Percentiles rank a stretch among this genome's conserved stretches.
Conservation (phyloP, 306 rosid genomes). For the Cyamopsis tetragonoloba region DNA sequence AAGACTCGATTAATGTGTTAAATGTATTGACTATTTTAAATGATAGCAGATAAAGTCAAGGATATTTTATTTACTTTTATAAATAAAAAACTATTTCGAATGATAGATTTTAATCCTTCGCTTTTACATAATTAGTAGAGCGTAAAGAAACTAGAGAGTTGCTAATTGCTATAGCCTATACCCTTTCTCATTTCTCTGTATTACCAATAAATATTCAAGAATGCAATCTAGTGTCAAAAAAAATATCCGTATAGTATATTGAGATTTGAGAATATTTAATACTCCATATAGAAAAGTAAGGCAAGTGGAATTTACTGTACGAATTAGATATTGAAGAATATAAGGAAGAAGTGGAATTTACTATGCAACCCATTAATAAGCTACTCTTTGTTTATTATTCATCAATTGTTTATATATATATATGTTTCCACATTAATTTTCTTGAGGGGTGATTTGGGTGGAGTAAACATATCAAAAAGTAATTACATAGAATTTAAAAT, state of each 20-base stretch:
- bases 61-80: no score
- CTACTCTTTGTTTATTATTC: not conserved
- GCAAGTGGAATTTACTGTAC: conserved; percentile 24
- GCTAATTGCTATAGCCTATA: no score
- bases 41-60: no score
- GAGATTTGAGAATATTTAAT: conserved; percentile 6
- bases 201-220: not conserved
- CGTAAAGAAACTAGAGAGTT: no score
- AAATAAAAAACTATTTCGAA: no score
- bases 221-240: conserved; percentile 10
- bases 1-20: no score
- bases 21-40: no score
- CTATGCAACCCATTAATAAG: conserved; percentile 4
- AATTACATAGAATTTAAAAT: not conserved
- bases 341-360: conserved; percentile 17
- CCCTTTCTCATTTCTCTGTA: not conserved
- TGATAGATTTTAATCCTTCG: no score
- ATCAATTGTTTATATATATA: not conserved
- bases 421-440: not conserved
- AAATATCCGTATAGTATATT: not conserved
- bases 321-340: conserved; percentile 1
- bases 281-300: no score
- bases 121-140: no score
- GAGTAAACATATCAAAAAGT: not conserved
- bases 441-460: not conserved